A percentile compares a stretch with the other conserved stretches of the same genome.
These are phyloP conservation scores for Hypoxylon sp. DNA, from an alignment of 2,329 filamentous ascomycete species.

Conservation along the genomic window DNA sequence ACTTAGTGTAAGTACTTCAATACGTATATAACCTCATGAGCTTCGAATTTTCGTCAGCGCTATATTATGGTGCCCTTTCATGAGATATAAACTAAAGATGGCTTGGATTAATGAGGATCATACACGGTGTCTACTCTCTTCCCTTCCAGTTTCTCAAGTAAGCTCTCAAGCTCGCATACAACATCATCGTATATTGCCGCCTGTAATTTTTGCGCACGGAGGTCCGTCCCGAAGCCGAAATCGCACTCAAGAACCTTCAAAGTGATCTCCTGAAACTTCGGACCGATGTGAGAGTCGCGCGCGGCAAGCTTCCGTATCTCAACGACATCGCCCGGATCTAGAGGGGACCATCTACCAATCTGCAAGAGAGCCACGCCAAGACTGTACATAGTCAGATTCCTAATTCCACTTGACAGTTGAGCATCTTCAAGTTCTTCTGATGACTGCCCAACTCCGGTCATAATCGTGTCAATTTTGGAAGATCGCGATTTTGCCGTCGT, in stretches of 20 bases:
- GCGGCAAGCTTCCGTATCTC: constrained; percentile 42
- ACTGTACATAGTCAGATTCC: constrained; percentile 49
- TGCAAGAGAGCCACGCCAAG: constrained; percentile 52
- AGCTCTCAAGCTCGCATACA: constrained; percentile 35
- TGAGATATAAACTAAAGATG: too few species aligned
- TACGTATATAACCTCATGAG: background rate
- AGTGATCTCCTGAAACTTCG: constrained; percentile 47
- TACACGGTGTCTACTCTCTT: background rate
- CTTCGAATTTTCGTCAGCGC: background rate
- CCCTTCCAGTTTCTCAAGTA: background rate
- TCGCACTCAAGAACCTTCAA: constrained; percentile 49
- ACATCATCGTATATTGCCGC: constrained; percentile 44
- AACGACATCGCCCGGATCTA: constrained; percentile 46
- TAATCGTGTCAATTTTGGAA: background rate
- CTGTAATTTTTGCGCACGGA: constrained; percentile 38
- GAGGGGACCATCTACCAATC: constrained; percentile 47
- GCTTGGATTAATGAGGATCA: background rate
- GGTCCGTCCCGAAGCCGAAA: constrained; percentile 47
- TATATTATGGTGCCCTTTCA: too few species aligned
- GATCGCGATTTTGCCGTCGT: background rate
- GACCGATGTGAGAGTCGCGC: constrained; percentile 35
- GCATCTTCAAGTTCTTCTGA: constrained; percentile 24
- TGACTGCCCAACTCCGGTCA: background rate
- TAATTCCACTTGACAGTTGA: constrained; percentile 41
- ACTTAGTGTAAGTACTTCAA: background rate